Conservation (phyloP, 1,284 basidiomycete species). For the Cryptococcus sp. region DNA sequence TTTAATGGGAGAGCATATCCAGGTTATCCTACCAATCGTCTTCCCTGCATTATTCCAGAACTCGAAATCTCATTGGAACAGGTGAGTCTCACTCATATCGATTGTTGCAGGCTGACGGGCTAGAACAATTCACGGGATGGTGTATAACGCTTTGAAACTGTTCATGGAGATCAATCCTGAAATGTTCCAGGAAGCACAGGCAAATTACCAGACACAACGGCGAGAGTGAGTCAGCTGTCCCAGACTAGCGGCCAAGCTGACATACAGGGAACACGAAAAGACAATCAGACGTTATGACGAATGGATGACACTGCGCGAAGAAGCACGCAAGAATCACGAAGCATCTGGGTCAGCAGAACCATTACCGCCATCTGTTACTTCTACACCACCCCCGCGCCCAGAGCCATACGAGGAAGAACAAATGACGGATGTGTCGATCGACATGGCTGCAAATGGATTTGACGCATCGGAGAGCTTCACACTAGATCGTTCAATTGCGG, state of each 20-base stretch:
- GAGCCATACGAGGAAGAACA: conserved; percentile 72
- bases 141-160: conserved; percentile 95
- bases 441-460: conserved; percentile 76
- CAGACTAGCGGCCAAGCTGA: conserved; percentile 1
- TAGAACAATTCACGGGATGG: conserved; percentile 97
- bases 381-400: conserved; percentile 64
- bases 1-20: conserved; percentile 94
- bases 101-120: conserved; percentile 3
- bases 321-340: conserved; percentile 65
- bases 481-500: conserved; percentile 68
- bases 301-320: conserved; percentile 74
- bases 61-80: conserved; percentile 97
- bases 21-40: conserved; percentile 86
- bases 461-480: conserved; percentile 61
- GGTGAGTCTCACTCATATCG: conserved; percentile 56
- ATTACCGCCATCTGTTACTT: conserved; percentile 64
- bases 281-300: conserved; percentile 73
- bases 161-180: conserved; percentile 99
- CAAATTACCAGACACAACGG: conserved; percentile 86
- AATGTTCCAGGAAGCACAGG: conserved; percentile 89
- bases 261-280: conserved; percentile 71
- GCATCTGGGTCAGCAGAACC: conserved; percentile 60
- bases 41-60: conserved; percentile 97
- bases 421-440: conserved; percentile 78
- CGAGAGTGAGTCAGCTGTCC: conserved; percentile 60